Base-by-base conservation (phyloP, 140 eudicot genomes). In the Erigeron philadelphicus region DNA sequence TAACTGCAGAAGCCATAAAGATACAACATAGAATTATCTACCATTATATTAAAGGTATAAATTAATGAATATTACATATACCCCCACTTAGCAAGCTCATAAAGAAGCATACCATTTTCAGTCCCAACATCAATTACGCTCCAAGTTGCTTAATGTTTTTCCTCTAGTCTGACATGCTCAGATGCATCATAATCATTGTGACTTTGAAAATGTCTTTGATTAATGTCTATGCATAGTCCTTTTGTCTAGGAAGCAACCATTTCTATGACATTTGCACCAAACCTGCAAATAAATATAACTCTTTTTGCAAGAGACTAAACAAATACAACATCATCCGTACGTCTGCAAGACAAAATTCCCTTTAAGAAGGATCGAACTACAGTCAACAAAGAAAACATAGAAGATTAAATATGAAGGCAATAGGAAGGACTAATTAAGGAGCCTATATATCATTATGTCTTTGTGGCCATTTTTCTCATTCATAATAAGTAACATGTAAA, bases 161-260 rank as follows among this genome's bases (percentile, higher is more conserved):
- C 63, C 3, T 6, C 62, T 17, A 17, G 35, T 38, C 9, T 12
- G 21, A 9, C 35, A 21, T 18, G 6, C 15, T 50, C 56, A 50
- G 16, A 13, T 4, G 11, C 16, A 5, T 50, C 56, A 50, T 49
- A 3, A 12, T 56, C 62, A 56, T 16, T 2, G 40, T 23, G 40
- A 57, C 21, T 57, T 17, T 57, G 63, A 13, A 18, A 38, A 7
- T 23, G 42, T 40, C 12, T 57, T 23, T 57, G 63, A 10, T 38
- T 5, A 57, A 57, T 10, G 63, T 57, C 12, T 1, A 16, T 38
- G 11, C 62, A 19, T 19, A 56, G 42, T 18, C 63, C 63, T 57
- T 57, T 57, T 57, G 42, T 57, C 63, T n/a, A 21, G 11, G 63
- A 18, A 18, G 63, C 63, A 56, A 56, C 62, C 62, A 56, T 56